Percentiles rank a stretch among this genome's conserved stretches.
Evolutionary conservation across 331 rosid species (phyloP).

Genomic region (Quercus phellos): DNA sequence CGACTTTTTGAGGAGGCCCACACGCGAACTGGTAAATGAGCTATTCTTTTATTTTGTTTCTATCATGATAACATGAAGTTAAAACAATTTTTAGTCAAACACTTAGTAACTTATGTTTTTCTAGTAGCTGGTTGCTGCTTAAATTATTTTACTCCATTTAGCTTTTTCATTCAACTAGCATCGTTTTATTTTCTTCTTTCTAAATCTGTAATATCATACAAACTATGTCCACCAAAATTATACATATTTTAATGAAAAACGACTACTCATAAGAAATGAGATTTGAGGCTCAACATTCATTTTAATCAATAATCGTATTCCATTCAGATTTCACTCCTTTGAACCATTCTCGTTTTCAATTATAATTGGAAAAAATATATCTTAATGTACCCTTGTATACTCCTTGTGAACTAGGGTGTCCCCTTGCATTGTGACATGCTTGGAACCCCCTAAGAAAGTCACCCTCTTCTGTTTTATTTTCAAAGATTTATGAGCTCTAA

Average conservation of each 20-base stretch:
- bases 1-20: constrained; percentile 90
- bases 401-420: too few relatives aligned
- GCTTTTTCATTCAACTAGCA: constrained; percentile 6
- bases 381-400: too few relatives aligned
- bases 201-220: not conserved
- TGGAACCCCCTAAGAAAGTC: too few relatives aligned
- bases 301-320: not conserved
- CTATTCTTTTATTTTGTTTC: constrained; percentile 11
- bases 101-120: not conserved
- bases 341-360: not conserved
- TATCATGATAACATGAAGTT: not conserved
- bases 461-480: not conserved
- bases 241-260: not conserved
- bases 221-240: not conserved
- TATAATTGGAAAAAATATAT: not conserved
- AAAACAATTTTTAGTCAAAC: not conserved
- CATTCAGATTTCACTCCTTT: not conserved
- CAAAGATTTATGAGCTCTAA: not conserved
- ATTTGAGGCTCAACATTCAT: not conserved
- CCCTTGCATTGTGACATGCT: too few relatives aligned
- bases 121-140: constrained; percentile 11
- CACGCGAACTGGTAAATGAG: constrained; percentile 61
- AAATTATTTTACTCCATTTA: not conserved
- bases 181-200: not conserved
- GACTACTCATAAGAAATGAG: not conserved